phyloP scores from a whole-genome alignment of 2,329 filamentous ascomycete species.

The Apiospora kogelbergensis region DNA sequence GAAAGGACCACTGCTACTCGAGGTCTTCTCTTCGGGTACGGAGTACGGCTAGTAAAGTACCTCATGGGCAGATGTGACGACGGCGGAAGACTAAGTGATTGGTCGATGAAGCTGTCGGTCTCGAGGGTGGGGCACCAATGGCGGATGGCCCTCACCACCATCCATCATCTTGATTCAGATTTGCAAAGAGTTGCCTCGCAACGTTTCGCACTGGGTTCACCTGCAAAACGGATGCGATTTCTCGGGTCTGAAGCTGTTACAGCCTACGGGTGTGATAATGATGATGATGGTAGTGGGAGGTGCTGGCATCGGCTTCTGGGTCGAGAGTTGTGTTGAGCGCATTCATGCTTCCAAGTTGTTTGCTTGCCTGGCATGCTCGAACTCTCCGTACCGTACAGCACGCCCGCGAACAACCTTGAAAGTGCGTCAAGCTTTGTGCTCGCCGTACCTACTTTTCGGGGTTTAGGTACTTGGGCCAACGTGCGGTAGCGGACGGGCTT shows the following conservation, averaged over 20 bases:
- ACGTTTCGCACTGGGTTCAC: constrained; percentile 9
- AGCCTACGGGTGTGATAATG: not conserved
- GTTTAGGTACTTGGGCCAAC: constrained; percentile 7
- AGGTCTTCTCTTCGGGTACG: not conserved
- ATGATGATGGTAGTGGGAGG: not conserved
- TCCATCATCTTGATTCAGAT: constrained; percentile 15
- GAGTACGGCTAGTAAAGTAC: not conserved
- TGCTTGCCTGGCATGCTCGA: not conserved
- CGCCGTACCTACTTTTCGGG: constrained; percentile 6
- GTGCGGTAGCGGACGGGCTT: constrained; percentile 6
- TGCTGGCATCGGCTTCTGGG: not conserved
- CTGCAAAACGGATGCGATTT: not conserved
- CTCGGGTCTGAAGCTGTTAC: not conserved
- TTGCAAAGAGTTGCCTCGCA: constrained; percentile 8
- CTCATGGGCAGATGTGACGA: constrained; percentile 10
- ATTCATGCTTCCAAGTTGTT: constrained; percentile 8
- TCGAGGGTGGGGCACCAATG: constrained; percentile 8
- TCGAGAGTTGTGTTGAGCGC: constrained; percentile 6
- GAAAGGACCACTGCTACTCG: not conserved
- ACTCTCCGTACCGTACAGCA: not conserved
- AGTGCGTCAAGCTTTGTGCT: constrained; percentile 5
- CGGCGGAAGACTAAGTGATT: constrained; percentile 11
- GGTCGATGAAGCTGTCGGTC: constrained; percentile 9
- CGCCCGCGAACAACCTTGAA: constrained; percentile 9
- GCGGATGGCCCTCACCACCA: not conserved